These are phyloP conservation scores for Rubroshorea leprosula DNA, from an alignment of 345 rosid species.

Conservation along the genomic window DNA sequence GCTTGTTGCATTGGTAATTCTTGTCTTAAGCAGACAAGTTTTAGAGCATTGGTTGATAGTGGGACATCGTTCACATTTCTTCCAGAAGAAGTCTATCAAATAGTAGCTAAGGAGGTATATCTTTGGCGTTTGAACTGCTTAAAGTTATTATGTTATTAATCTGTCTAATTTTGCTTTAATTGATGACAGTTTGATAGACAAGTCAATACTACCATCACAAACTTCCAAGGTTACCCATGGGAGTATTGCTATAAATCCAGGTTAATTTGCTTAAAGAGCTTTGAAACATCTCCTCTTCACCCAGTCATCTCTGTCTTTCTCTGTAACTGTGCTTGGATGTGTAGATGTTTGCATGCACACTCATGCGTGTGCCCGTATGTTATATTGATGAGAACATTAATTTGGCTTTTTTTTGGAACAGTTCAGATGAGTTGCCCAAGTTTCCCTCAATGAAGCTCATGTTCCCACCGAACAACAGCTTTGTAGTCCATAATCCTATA, in stretches of 20 bases:
- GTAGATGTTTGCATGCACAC: not conserved
- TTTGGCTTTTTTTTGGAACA: slow-evolving; percentile 21
- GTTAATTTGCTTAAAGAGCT: slow-evolving; percentile 30
- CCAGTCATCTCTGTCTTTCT: no score
- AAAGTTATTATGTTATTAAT: not conserved
- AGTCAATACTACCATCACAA: slow-evolving; percentile 46
- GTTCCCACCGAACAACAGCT: slow-evolving; percentile 66
- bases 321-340: no score
- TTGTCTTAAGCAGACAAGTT: slow-evolving; percentile 55
- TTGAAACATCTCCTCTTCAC: not conserved
- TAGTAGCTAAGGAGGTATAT: slow-evolving; percentile 54
- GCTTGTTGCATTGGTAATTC: slow-evolving; percentile 60
- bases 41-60: slow-evolving; percentile 63
- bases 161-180: slow-evolving; percentile 12
- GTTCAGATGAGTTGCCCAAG: slow-evolving; percentile 42
- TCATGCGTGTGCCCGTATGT: not conserved
- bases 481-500: slow-evolving; percentile 65
- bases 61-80: slow-evolving; percentile 88
- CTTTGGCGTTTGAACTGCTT: not conserved
- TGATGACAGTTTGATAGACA: slow-evolving; percentile 54
- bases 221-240: slow-evolving; percentile 50
- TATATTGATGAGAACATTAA: not conserved
- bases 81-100: slow-evolving; percentile 46
- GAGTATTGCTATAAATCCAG: slow-evolving; percentile 75
- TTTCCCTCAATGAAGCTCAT: slow-evolving; percentile 59